A percentile compares a stretch with the other conserved stretches of the same genome.
phyloP scores from a whole-genome alignment of 805 yeast genomes.

The Scheffersomyces spartinae region DNA sequence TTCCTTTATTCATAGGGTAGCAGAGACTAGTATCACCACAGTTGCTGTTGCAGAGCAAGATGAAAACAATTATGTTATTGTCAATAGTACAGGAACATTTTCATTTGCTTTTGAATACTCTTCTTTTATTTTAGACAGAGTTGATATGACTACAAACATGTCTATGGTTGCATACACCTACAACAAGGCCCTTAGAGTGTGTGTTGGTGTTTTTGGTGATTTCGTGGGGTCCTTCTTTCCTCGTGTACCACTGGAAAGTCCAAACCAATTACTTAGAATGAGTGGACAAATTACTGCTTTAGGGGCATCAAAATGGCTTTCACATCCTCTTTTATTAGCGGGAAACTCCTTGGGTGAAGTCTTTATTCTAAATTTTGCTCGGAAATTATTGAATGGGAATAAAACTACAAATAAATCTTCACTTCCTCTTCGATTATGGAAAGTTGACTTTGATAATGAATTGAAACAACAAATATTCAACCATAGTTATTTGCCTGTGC shows the following conservation, averaged over 20 bases:
- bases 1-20: slow-evolving; percentile 18
- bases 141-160: no score
- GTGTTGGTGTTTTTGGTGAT: no score
- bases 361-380: slow-evolving; percentile 22
- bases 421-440: slow-evolving; percentile 30
- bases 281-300: no score
- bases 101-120: slow-evolving; percentile 13
- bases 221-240: no score
- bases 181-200: no score
- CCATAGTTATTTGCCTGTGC: slow-evolving; percentile 17
- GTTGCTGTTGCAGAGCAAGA: slow-evolving; percentile 8
- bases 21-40: slow-evolving; percentile 19
- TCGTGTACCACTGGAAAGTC: no score
- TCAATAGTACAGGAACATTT: slow-evolving; percentile 19
- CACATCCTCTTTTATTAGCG: no score
- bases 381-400: slow-evolving; percentile 23
- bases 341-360: slow-evolving; percentile 27
- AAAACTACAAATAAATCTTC: slow-evolving; percentile 25
- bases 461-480: slow-evolving; percentile 1
- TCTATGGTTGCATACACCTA: no score
- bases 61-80: slow-evolving; percentile 11
- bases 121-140: no score
- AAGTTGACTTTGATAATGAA: slow-evolving; percentile 6
- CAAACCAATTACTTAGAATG: no score
- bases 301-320: no score